phyloP scores from a whole-genome alignment of 768 basidiomycete species.

The Hygrocybe coccinea region DNA sequence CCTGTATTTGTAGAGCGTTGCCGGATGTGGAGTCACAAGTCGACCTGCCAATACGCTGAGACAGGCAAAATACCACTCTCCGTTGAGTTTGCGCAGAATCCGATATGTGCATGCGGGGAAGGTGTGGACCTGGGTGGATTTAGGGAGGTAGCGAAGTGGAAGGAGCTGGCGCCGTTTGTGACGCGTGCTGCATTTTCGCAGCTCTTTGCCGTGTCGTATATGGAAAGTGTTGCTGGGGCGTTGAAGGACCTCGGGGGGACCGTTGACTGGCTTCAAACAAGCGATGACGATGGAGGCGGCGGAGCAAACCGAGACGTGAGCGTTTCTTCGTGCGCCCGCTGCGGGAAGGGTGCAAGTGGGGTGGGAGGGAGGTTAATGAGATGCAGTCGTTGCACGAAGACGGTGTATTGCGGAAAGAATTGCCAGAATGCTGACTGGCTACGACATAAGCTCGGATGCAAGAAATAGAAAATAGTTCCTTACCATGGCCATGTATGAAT shows the following conservation, averaged over 20 bases:
- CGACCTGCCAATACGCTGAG: constrained; percentile 44
- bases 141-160: constrained; percentile 31
- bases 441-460: constrained; percentile 37
- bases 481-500: no score
- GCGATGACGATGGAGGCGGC: constrained; percentile 6
- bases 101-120: constrained; percentile 51
- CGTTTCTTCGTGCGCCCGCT: constrained; percentile 11
- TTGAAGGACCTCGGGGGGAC: background rate
- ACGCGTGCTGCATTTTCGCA: constrained; percentile 51
- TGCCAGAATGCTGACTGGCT: constrained; percentile 50
- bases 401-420: constrained; percentile 39
- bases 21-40: constrained; percentile 46
- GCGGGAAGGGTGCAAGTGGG: constrained; percentile 8
- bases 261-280: background rate
- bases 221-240: constrained; percentile 34
- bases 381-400: constrained; percentile 37
- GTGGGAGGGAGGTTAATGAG: constrained; percentile 22
- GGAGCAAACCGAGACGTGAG: background rate
- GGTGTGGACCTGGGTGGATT: constrained; percentile 44
- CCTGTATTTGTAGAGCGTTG: constrained; percentile 51
- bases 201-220: constrained; percentile 47
- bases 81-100: constrained; percentile 32
- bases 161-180: constrained; percentile 36
- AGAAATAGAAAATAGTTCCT: background rate
- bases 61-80: constrained; percentile 35